A percentile compares a stretch with the other conserved stretches of the same genome.
These are phyloP conservation scores for Rhizopogon rudus DNA, from an alignment of 768 basidiomycete genomes.

Conservation along the genomic window DNA sequence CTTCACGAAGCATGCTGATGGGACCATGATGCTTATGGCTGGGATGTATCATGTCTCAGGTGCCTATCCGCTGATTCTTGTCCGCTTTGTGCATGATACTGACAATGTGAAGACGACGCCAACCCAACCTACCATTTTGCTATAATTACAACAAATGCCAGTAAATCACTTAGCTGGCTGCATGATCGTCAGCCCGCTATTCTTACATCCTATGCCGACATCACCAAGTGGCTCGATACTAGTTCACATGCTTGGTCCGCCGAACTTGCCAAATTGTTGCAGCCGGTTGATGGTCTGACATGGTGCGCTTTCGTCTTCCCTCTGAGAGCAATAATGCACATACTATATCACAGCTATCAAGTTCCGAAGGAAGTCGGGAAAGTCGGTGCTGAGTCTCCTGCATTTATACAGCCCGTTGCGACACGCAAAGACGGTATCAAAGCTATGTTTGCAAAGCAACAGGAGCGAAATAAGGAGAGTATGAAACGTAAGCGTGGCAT, in stretches of 20 bases:
- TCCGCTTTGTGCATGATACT: background rate
- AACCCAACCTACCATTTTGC: slow-evolving; percentile 76
- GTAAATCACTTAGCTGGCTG: slow-evolving; percentile 73
- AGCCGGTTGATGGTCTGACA: slow-evolving; percentile 61
- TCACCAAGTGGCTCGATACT: slow-evolving; percentile 79
- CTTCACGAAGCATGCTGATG: slow-evolving; percentile 67
- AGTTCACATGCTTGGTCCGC: slow-evolving; percentile 59
- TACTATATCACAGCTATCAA: slow-evolving; percentile 54
- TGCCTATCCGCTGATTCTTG: background rate
- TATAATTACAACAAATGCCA: slow-evolving; percentile 81
- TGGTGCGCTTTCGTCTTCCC: slow-evolving; percentile 45
- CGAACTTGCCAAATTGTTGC: slow-evolving; percentile 53
- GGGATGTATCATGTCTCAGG: slow-evolving; percentile 67
- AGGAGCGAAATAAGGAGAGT: slow-evolving; percentile 5
- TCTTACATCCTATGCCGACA: slow-evolving; percentile 53
- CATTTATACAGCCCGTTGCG: slow-evolving; percentile 77
- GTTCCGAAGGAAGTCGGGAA: slow-evolving; percentile 91
- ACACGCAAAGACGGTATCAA: slow-evolving; percentile 82
- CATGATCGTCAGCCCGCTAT: slow-evolving; percentile 90
- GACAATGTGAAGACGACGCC: slow-evolving; percentile 37
- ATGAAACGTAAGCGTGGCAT: slow-evolving; percentile 26
- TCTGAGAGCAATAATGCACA: background rate
- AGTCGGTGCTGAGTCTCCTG: slow-evolving; percentile 77
- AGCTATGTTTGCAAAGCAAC: slow-evolving; percentile 73
- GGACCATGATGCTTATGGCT: slow-evolving; percentile 74